Base-by-base conservation (phyloP, 768 basidiomycete species). In the Leccinum longicurvipes region DNA sequence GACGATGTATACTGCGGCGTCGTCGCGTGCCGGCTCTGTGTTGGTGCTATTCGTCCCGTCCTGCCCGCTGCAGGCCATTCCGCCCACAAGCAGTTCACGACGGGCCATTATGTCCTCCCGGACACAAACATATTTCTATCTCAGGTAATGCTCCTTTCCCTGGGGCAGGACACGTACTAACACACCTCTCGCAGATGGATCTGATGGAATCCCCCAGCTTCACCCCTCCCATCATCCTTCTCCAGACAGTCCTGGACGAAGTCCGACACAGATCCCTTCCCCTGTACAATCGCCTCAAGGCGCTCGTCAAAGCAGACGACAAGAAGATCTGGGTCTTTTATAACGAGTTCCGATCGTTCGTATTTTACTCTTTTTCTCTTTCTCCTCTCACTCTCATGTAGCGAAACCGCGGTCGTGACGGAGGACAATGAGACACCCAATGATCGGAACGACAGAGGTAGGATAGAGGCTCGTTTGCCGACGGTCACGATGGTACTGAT, bases 241-340 rank as follows among this genome's bases (percentile, higher is more conserved):
- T 97, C 2, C 96, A 98, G 73, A 99, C 96, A 0, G 95, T 98
- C 2, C 77, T 98, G 51, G 91, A 97, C 61, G 97, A 99, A 83
- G 93, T 98, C 56, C 82, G 96, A 55, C 97, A 98, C 69, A 82
- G 97, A 19, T 93, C 91, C 1, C 74, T 98, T 24, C 96, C 96
- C 4, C 74, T 98, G 15, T 93, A 92, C 73, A 98, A 94, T 69
- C 87, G 95, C 29, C 79, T 99, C 59, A 95, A 91, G 63, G 83
- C 87, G 1, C 78, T 98, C 47, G 79, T 88, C 28, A 89, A 84
- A 59, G 82, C 85, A 61, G 96, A 98, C 55, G 93, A 92, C 58
- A 93, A 93, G 67, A 77, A 74, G n/a, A 80, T 87, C 10, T 91
- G 86, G 84, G 77, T 90, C 6, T 93, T 92, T 67, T 92, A 93